phyloP scores from a whole-genome alignment of 1,284 basidiomycete species.

The Cryptococcus hybrid region DNA sequence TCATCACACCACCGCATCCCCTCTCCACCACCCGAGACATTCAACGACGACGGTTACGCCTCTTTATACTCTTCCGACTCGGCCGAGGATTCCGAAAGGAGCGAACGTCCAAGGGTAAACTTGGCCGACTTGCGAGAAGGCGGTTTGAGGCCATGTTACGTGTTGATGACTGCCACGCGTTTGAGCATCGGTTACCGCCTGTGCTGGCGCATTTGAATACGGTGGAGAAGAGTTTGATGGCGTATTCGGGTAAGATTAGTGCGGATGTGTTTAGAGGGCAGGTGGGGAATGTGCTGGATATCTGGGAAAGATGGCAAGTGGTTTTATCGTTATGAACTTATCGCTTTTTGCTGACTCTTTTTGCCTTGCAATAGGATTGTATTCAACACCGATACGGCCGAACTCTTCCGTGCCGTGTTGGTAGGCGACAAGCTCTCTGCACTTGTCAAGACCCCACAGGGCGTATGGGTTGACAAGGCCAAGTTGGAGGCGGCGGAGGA shows the following conservation, averaged over 20 bases:
- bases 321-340: background rate
- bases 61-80: conserved; percentile 93
- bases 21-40: conserved; percentile 59
- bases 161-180: conserved; percentile 71
- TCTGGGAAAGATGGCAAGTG: conserved; percentile 85
- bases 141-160: conserved; percentile 89
- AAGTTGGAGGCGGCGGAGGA: background rate
- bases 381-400: conserved; percentile 77
- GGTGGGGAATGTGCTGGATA: conserved; percentile 76
- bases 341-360: background rate
- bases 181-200: conserved; percentile 77
- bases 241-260: conserved; percentile 76
- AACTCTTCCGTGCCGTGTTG: conserved; percentile 66
- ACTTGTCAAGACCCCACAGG: background rate
- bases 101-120: conserved; percentile 62
- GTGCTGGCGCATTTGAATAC: conserved; percentile 93
- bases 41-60: conserved; percentile 90
- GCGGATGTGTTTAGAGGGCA: conserved; percentile 92
- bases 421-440: conserved; percentile 56
- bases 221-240: conserved; percentile 78
- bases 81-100: conserved; percentile 90
- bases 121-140: conserved; percentile 73
- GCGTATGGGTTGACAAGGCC: background rate
- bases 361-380: conserved; percentile 61
- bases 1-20: conserved; percentile 60